Conservation (phyloP, 2,329 filamentous ascomycete species). For the Lasiodiplodia sp. region DNA sequence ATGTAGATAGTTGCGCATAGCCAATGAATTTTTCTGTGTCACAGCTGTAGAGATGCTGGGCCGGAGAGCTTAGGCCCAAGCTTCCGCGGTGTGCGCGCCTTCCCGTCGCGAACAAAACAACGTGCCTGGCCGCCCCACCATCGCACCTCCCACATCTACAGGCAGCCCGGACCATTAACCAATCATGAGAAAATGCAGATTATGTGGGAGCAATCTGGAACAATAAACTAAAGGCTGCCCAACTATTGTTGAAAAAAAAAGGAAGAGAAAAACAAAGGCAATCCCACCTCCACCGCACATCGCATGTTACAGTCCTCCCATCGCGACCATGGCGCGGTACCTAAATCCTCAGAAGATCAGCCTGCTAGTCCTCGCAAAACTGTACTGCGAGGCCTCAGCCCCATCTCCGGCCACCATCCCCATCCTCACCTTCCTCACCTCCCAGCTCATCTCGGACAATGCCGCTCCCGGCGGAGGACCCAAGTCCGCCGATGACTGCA, state of each 20-base stretch:
- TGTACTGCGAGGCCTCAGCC: slow-evolving; percentile 77
- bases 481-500: slow-evolving; percentile 41
- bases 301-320: not conserved
- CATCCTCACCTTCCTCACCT: slow-evolving; percentile 80
- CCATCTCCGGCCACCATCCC: slow-evolving; percentile 75
- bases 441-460: slow-evolving; percentile 64
- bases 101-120: slow-evolving; percentile 20
- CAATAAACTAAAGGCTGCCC: not conserved
- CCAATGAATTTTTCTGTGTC: not conserved
- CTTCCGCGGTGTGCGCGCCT: not conserved
- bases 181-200: not conserved
- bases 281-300: not conserved
- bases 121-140: slow-evolving; percentile 13
- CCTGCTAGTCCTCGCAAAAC: slow-evolving; percentile 78
- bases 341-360: slow-evolving; percentile 89
- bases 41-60: not conserved
- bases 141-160: not conserved
- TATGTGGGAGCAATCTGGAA: not conserved
- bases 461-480: not conserved
- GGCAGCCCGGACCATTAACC: not conserved
- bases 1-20: not conserved
- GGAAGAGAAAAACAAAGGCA: not conserved
- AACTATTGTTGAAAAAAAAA: not conserved
- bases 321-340: slow-evolving; percentile 72
- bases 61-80: not conserved